Percentiles rank a stretch among this genome's conserved stretches.
Evolutionary conservation across 2,329 filamentous ascomycete species (phyloP).

Genomic region (Furcasterigmium sp.): DNA sequence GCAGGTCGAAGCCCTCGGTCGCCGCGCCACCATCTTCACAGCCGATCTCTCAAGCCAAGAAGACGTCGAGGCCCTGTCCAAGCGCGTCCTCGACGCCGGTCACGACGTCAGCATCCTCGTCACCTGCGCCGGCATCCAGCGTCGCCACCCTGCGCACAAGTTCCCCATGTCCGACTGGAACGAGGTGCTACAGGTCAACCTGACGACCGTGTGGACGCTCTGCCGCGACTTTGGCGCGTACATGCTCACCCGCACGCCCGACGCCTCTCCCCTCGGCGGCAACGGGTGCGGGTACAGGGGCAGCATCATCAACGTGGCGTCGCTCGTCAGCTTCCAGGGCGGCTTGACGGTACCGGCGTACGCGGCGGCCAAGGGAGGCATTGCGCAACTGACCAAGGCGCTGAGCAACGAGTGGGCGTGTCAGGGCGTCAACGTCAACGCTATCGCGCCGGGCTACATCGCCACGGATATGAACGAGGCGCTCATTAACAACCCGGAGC

Average conservation of each 20-base stretch:
- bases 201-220: constrained; percentile 74
- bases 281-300: constrained; percentile 49
- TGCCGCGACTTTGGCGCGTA: constrained; percentile 73
- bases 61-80: constrained; percentile 11
- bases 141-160: constrained; percentile 54
- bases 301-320: constrained; percentile 79
- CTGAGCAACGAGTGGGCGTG: constrained; percentile 80
- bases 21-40: constrained; percentile 15
- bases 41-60: constrained; percentile 15
- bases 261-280: constrained; percentile 16
- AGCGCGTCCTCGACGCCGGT: constrained; percentile 13
- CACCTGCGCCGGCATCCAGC: constrained; percentile 64
- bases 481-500: constrained; percentile 63
- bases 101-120: constrained; percentile 51
- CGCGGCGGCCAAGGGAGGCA: constrained; percentile 77
- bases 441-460: constrained; percentile 84
- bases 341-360: constrained; percentile 86
- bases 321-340: constrained; percentile 76
- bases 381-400: constrained; percentile 79
- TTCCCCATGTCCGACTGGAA: constrained; percentile 63
- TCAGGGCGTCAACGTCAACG: constrained; percentile 73
- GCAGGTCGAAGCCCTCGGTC: constrained; percentile 13
- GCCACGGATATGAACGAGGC: constrained; percentile 92
- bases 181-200: constrained; percentile 73
- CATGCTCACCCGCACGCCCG: constrained; percentile 57